A percentile compares a stretch with the other conserved stretches of the same genome.
Conservation (phyloP, 768 basidiomycete species). For the Lactarius sp. region DNA sequence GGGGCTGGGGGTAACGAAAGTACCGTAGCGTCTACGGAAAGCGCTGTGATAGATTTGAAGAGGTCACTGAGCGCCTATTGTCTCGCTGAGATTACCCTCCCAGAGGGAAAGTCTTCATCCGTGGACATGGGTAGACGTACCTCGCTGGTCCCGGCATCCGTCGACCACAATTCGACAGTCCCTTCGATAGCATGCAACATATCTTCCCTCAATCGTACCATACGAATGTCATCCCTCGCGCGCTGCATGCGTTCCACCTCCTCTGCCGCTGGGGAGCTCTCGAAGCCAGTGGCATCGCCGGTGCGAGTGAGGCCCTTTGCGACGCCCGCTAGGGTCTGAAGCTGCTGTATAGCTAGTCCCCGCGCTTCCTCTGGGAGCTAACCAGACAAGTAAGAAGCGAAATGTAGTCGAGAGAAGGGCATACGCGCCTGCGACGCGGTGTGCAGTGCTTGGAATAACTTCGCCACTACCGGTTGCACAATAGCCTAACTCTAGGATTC, state of each 20-base stretch:
- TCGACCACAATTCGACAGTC: conserved; percentile 70
- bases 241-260: conserved; percentile 52
- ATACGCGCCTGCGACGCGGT: conserved; percentile 47
- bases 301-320: conserved; percentile 82
- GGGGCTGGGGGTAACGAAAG: conserved; percentile 79
- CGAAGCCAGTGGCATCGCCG: conserved; percentile 60
- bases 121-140: conserved; percentile 42
- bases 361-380: conserved; percentile 75
- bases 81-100: not conserved
- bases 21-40: conserved; percentile 71
- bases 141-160: conserved; percentile 69
- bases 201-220: conserved; percentile 58
- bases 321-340: conserved; percentile 79
- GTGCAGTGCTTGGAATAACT: conserved; percentile 57
- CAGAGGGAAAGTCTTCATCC: not conserved
- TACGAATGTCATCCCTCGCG: conserved; percentile 60
- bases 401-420: not conserved
- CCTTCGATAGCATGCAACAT: conserved; percentile 57
- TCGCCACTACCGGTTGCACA: conserved; percentile 66
- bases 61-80: conserved; percentile 72
- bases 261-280: conserved; percentile 48
- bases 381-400: not conserved
- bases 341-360: conserved; percentile 56
- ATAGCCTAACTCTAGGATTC: conserved; percentile 48
- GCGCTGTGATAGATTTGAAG: conserved; percentile 78